Evolutionary conservation across 257 asterid species (phyloP).

Genomic region (Ilex aquifolium): DNA sequence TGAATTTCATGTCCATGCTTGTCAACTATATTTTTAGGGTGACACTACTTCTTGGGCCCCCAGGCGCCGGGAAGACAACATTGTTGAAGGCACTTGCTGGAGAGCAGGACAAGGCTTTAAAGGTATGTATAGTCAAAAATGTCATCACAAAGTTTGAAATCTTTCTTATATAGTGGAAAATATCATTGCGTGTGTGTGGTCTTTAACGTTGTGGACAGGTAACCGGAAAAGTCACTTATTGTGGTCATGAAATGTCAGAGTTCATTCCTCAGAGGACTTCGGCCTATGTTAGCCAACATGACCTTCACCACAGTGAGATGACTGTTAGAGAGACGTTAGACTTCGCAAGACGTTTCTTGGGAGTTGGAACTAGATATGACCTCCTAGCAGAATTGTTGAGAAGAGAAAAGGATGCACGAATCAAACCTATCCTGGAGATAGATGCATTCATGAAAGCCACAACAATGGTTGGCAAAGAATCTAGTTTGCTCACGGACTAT

Average conservation of each 20-base stretch:
- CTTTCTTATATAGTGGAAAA: no score
- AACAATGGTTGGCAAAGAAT: not conserved
- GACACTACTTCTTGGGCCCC: slow-evolving; percentile 97
- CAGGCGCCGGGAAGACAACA: slow-evolving; percentile 85
- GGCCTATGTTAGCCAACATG: slow-evolving; percentile 2
- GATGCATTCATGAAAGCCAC: slow-evolving; percentile 6
- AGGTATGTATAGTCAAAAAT: slow-evolving; percentile 15
- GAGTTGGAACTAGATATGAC: slow-evolving; percentile 4
- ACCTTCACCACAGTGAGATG: slow-evolving; percentile 2
- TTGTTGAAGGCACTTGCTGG: slow-evolving; percentile 85
- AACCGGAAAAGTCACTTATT: not conserved
- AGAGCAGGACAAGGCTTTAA: slow-evolving; percentile 53
- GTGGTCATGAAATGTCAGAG: slow-evolving; percentile 3
- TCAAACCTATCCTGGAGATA: not conserved
- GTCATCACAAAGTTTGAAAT: not conserved
- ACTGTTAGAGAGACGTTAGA: slow-evolving; percentile 1
- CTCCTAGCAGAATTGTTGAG: not conserved
- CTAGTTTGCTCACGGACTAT: slow-evolving; percentile 3
- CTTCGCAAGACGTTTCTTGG: slow-evolving; percentile 1
- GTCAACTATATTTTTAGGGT: slow-evolving; percentile 33
- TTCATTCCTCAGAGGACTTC: slow-evolving; percentile 2
- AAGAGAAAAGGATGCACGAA: not conserved
- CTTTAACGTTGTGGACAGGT: not conserved
- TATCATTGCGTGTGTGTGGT: no score
- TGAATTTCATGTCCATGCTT: not conserved